These are phyloP conservation scores for Mycena maculata DNA, from an alignment of 768 basidiomycete species.

Conservation along the genomic window DNA sequence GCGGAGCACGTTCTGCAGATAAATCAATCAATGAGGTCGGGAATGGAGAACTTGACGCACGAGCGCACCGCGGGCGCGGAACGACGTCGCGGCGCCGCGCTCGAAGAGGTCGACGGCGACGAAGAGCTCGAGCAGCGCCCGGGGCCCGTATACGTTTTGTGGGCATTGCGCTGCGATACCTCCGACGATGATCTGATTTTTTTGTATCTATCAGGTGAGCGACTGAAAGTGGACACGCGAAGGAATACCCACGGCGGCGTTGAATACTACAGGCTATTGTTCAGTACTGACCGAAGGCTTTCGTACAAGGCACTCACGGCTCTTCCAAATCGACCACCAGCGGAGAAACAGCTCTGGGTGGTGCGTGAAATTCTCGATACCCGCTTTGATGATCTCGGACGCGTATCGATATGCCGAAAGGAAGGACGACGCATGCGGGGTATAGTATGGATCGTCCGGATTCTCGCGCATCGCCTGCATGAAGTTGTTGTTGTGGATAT, in stretches of 20 bases:
- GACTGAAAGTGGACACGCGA: no score
- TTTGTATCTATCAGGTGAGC: background rate
- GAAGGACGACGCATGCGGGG: slow-evolving; percentile 4
- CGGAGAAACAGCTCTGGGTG: slow-evolving; percentile 10
- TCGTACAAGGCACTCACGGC: slow-evolving; percentile 11
- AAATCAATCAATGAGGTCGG: background rate
- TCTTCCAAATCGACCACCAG: slow-evolving; percentile 23
- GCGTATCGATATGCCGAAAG: slow-evolving; percentile 7
- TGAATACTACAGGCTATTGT: background rate
- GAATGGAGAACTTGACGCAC: background rate
- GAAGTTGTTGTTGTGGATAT: slow-evolving; percentile 19
- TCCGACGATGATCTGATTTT: slow-evolving; percentile 17
- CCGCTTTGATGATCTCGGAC: background rate
- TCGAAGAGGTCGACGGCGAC: slow-evolving; percentile 24
- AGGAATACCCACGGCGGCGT: background rate
- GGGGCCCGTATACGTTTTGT: background rate
- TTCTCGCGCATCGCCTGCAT: slow-evolving; percentile 7
- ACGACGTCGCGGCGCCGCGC: slow-evolving; percentile 9
- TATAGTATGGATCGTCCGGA: slow-evolving; percentile 15
- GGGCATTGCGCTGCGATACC: slow-evolving; percentile 12
- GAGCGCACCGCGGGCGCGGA: slow-evolving; percentile 14
- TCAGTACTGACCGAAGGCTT: no score
- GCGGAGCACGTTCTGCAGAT: slow-evolving; percentile 17
- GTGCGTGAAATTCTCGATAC: slow-evolving; percentile 1
- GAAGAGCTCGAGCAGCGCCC: slow-evolving; percentile 16